Conservation (phyloP, 192 early-diverging fungal genomes). For the Fimicolochytrium jonesii region DNA sequence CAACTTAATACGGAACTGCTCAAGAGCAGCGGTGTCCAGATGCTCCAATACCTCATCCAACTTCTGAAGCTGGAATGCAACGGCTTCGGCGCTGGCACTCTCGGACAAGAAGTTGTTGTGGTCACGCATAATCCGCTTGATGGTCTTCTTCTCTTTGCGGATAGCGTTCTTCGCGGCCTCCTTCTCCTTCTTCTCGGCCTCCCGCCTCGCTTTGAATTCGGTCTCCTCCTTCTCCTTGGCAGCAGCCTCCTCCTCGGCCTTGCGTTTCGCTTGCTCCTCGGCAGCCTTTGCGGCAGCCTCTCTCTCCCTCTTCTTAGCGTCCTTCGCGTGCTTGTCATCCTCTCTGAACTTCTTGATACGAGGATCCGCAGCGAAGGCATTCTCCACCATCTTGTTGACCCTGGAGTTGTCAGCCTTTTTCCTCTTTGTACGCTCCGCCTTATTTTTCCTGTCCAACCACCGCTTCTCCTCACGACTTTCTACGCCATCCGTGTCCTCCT, state of each 20-base stretch:
- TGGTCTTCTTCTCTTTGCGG: slow-evolving; percentile 87
- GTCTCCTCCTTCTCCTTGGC: slow-evolving; percentile 55
- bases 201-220: slow-evolving; percentile 57
- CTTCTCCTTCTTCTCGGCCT: slow-evolving; percentile 64
- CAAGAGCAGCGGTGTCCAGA: slow-evolving; percentile 35
- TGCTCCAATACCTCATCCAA: slow-evolving; percentile 71
- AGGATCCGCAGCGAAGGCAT: slow-evolving; percentile 80
- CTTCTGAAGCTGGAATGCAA: slow-evolving; percentile 68
- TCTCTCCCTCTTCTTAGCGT: slow-evolving; percentile 86
- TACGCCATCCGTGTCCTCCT: slow-evolving; percentile 86
- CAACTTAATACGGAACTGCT: slow-evolving; percentile 38
- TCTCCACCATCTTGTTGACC: slow-evolving; percentile 78
- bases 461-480: slow-evolving; percentile 97
- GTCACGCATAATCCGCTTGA: slow-evolving; percentile 62
- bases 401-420: slow-evolving; percentile 99
- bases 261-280: slow-evolving; percentile 32
- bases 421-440: slow-evolving; percentile 78
- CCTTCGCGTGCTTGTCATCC: slow-evolving; percentile 84
- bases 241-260: slow-evolving; percentile 57
- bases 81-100: slow-evolving; percentile 54
- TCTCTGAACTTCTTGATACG: slow-evolving; percentile 86
- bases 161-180: slow-evolving; percentile 83
- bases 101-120: slow-evolving; percentile 76
- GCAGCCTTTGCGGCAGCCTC: slow-evolving; percentile 63
- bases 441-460: slow-evolving; percentile 93